phyloP scores from a whole-genome alignment of 179 eudicot species.

The Heliamphora pulchella region DNA sequence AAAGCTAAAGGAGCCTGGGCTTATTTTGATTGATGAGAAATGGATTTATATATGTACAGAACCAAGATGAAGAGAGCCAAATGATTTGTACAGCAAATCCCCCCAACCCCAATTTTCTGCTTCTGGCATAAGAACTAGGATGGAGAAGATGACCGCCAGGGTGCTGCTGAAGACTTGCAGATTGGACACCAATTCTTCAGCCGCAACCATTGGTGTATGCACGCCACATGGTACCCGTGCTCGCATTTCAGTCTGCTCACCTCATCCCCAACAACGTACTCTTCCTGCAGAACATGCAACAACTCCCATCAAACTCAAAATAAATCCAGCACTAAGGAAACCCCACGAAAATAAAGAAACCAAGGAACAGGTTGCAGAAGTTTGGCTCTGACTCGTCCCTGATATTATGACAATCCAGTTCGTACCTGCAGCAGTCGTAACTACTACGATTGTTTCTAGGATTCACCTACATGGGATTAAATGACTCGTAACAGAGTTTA shows the following conservation, averaged over 20 bases:
- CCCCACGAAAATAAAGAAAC: no score
- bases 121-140: not conserved
- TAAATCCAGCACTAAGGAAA: not conserved
- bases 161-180: constrained; percentile 66
- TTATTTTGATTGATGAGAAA: not conserved
- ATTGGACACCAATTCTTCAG: constrained; percentile 95
- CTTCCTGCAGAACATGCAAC: constrained; percentile 52
- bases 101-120: no score
- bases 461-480: not conserved
- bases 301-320: not conserved
- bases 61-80: not conserved
- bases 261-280: constrained; percentile 53
- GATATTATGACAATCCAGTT: no score
- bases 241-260: constrained; percentile 54
- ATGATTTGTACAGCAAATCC: not conserved
- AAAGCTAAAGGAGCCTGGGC: no score
- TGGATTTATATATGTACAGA: constrained; percentile 8
- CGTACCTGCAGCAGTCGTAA: not conserved
- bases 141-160: not conserved
- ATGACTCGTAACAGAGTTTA: not conserved
- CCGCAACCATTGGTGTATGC: constrained; percentile 67
- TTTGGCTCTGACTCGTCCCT: no score
- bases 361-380: not conserved
- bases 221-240: constrained; percentile 54
- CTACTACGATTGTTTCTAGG: not conserved